Evolutionary conservation across 345 rosid genomes (phyloP).

Genomic region (Limnanthes douglasii): DNA sequence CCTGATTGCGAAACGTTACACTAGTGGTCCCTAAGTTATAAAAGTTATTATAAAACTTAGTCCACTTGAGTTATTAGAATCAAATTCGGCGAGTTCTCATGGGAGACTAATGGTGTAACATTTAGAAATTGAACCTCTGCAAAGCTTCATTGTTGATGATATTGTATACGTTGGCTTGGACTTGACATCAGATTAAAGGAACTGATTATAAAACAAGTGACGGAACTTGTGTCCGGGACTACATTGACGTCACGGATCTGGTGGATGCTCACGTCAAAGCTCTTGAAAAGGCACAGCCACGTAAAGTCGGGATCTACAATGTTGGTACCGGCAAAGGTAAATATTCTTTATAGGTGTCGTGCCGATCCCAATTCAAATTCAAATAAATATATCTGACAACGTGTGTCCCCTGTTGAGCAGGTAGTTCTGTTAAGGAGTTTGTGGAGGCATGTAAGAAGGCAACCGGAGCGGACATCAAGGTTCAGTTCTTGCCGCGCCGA

Average conservation of each 20-base stretch:
- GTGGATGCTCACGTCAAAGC: conserved; percentile 58
- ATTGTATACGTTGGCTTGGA: not conserved
- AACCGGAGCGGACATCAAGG: conserved; percentile 28
- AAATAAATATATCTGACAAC: too few relatives aligned
- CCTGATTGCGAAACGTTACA: too few relatives aligned
- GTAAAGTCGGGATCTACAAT: conserved; percentile 39
- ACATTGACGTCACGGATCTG: conserved; percentile 44
- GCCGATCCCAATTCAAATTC: too few relatives aligned
- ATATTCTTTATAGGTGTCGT: too few relatives aligned
- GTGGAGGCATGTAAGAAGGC: conserved; percentile 49
- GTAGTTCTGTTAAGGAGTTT: conserved; percentile 50
- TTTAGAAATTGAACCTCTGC: too few relatives aligned
- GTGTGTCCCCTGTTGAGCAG: too few relatives aligned
- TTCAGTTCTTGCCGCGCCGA: conserved; percentile 27
- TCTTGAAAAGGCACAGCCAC: conserved; percentile 29
- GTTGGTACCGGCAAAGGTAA: conserved; percentile 53
- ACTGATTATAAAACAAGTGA: conserved; percentile 42
- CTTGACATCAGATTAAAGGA: conserved; percentile 32
- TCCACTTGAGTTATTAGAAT: too few relatives aligned
- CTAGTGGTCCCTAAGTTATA: too few relatives aligned
- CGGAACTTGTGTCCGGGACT: conserved; percentile 42
- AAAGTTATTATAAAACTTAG: too few relatives aligned
- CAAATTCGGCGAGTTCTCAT: too few relatives aligned
- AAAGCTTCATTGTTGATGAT: too few relatives aligned
- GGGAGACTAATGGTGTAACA: too few relatives aligned